These are phyloP conservation scores for Dactylorhiza incarnata DNA, from an alignment of 106 monocot species.

Conservation along the genomic window DNA sequence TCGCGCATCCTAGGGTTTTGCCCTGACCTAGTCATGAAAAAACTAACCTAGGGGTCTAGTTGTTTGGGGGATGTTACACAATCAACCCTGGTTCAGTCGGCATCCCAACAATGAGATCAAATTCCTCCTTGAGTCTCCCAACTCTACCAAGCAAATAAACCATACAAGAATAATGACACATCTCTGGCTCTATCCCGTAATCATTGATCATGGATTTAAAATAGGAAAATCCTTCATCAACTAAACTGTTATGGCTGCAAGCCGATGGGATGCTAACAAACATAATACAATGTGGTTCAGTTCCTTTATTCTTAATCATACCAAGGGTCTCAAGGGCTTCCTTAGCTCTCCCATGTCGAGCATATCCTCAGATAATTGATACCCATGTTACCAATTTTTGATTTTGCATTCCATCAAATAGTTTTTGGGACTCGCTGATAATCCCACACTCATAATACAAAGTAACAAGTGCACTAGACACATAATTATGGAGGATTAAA, in stretches of 20 bases:
- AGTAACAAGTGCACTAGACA: slow-evolving; percentile 37
- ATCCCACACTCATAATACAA: slow-evolving; percentile 64
- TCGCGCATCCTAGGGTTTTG: too few species aligned
- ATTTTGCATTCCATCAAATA: slow-evolving; percentile 31
- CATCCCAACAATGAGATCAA: slow-evolving; percentile 36
- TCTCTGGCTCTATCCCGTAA: slow-evolving; percentile 36
- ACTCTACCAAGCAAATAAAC: slow-evolving; percentile 51
- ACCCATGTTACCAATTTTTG: slow-evolving; percentile 53
- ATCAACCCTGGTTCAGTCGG: slow-evolving; percentile 30
- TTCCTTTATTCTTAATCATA: slow-evolving; percentile 28
- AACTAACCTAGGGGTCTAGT: too few species aligned
- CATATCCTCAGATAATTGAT: slow-evolving; percentile 62
- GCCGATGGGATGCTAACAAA: slow-evolving; percentile 44
- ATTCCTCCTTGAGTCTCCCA: slow-evolving; percentile 48
- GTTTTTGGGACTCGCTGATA: slow-evolving; percentile 28
- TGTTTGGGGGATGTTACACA: too few species aligned
- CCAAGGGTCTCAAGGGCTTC: slow-evolving; percentile 40
- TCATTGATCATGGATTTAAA: slow-evolving; percentile 43
- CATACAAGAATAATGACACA: slow-evolving; percentile 44
- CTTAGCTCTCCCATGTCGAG: slow-evolving; percentile 51
- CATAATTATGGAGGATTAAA: slow-evolving; percentile 15
- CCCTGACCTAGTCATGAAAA: too few species aligned
- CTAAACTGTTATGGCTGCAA: slow-evolving; percentile 47
- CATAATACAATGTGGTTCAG: slow-evolving; percentile 38
- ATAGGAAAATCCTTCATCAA: slow-evolving; percentile 40